Percentiles rank a stretch among this genome's conserved stretches.
These are phyloP conservation scores for Pichia heedii DNA, from an alignment of 805 yeast genomes.

Conservation along the genomic window DNA sequence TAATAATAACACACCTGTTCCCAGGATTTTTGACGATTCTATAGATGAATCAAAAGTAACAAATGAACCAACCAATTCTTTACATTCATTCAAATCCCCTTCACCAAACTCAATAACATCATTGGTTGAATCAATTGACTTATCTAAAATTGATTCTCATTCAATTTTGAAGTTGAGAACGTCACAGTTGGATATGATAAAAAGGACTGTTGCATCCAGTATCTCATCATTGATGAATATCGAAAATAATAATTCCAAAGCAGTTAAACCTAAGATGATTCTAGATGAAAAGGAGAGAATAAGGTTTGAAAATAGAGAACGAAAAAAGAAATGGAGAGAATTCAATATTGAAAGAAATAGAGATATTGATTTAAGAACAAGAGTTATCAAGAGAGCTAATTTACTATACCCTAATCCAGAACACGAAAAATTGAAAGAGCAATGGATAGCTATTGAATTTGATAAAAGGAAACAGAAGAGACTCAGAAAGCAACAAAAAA, in stretches of 20 bases:
- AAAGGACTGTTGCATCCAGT: constrained; percentile 9
- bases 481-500: constrained; percentile 35
- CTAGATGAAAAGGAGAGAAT: constrained; percentile 45
- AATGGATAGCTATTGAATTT: constrained; percentile 75
- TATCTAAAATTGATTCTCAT: not conserved
- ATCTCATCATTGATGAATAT: constrained; percentile 7
- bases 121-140: constrained; percentile 8
- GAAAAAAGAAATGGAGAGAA: constrained; percentile 80
- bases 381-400: constrained; percentile 68
- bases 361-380: constrained; percentile 75
- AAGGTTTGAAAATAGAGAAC: constrained; percentile 59
- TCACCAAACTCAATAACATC: constrained; percentile 5
- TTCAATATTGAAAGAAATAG: constrained; percentile 72
- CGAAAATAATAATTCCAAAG: constrained; percentile 1
- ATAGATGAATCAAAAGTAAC: not conserved
- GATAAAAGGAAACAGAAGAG: constrained; percentile 55
- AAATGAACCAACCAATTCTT: not conserved
- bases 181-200: constrained; percentile 8
- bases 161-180: not conserved
- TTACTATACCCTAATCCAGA: constrained; percentile 54
- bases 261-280: not conserved
- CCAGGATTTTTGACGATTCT: not conserved
- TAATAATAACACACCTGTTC: not conserved
- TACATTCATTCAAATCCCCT: constrained; percentile 1
- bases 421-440: constrained; percentile 39